phyloP scores from a whole-genome alignment of 495 filamentous ascomycete genomes.

The Hyaloscypha hepaticicola region DNA sequence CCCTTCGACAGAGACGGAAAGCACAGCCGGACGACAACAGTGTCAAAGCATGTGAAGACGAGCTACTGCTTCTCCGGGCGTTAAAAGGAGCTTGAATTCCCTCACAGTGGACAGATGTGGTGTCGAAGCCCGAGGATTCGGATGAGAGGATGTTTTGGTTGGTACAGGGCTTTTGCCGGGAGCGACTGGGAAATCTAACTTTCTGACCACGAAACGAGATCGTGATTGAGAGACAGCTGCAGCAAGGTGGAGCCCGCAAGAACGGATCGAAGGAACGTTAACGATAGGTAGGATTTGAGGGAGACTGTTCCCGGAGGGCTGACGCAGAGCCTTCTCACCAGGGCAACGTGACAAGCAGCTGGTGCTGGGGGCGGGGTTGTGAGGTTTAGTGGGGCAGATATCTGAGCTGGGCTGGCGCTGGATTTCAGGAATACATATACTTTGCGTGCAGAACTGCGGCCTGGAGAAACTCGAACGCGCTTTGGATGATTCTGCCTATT shows the following conservation, averaged over 20 bases:
- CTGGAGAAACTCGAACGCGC: background rate
- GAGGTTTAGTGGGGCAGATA: background rate
- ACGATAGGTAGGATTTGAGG: conserved; percentile 8
- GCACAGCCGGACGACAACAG: background rate
- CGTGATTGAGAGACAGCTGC: background rate
- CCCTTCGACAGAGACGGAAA: background rate
- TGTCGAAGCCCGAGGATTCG: conserved; percentile 6
- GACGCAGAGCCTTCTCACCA: conserved; percentile 10
- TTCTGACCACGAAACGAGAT: background rate
- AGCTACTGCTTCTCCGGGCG: background rate
- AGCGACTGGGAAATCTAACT: conserved; percentile 3
- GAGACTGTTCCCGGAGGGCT: conserved; percentile 1
- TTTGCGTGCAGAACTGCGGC: background rate
- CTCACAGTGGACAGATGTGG: background rate
- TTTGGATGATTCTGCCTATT: background rate
- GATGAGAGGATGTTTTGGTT: conserved; percentile 24
- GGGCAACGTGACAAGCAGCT: conserved; percentile 4
- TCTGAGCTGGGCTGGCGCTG: background rate
- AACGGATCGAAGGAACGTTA: conserved; percentile 21
- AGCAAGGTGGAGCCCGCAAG: conserved; percentile 6
- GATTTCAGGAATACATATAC: background rate
- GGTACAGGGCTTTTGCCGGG: conserved; percentile 19
- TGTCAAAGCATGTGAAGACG: conserved; percentile 15
- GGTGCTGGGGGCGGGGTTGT: background rate
- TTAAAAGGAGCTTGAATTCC: background rate